Evolutionary conservation across 176 grass and related monocot genomes (phyloP).

Genomic region (Pontederia paniculata): DNA sequence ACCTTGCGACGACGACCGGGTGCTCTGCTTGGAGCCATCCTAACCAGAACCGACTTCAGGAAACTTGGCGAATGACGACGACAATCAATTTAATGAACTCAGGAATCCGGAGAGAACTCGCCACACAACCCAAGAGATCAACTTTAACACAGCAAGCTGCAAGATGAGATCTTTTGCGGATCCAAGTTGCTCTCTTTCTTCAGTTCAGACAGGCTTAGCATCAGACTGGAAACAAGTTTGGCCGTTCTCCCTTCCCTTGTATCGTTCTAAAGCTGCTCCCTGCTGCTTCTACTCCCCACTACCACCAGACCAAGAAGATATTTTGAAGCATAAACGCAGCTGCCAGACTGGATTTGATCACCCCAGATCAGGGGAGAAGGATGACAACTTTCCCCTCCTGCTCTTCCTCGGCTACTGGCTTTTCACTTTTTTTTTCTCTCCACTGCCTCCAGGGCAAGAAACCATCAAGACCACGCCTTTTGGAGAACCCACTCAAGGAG

Average conservation of each 20-base stretch:
- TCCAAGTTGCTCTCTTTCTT: constrained; percentile 1
- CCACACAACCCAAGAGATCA: constrained; percentile 8
- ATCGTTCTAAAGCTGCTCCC: no score
- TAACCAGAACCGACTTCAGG: no score
- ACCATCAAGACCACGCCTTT: constrained; percentile 27
- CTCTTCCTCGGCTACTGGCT: not conserved
- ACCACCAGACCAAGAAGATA: not conserved
- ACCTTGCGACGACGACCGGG: constrained; percentile 3
- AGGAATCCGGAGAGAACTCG: not conserved
- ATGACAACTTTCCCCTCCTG: not conserved
- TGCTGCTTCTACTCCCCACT: not conserved
- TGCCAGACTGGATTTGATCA: not conserved
- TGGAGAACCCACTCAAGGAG: no score
- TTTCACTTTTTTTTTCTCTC: constrained; percentile 1
- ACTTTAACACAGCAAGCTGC: not conserved
- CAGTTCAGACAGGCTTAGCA: not conserved
- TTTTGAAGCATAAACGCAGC: not conserved
- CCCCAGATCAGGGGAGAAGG: not conserved
- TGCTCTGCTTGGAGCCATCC: not conserved
- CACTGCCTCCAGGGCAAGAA: constrained; percentile 10
- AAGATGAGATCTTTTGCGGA: constrained; percentile 10
- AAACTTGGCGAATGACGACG: no score
- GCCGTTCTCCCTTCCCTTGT: no score
- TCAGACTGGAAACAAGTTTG: not conserved
- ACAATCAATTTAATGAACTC: no score